Evolutionary conservation across 495 filamentous ascomycete species (phyloP).

Genomic region (Xylaria nigripes): DNA sequence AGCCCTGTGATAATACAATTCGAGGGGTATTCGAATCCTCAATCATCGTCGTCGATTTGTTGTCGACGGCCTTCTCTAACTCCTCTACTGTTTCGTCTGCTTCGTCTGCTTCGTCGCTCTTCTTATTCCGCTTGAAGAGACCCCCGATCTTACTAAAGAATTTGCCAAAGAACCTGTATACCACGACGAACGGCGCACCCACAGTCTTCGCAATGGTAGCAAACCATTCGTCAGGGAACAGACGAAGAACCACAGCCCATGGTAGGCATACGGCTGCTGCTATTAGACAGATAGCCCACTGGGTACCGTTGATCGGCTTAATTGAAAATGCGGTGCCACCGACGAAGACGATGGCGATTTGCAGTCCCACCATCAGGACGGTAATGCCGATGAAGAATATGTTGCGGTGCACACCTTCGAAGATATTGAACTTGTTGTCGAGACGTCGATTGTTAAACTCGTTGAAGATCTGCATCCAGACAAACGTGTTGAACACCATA

Average conservation of each 20-base stretch:
- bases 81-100: background rate
- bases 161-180: slow-evolving; percentile 13
- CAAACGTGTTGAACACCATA: slow-evolving; percentile 83
- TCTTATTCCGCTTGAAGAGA: slow-evolving; percentile 14
- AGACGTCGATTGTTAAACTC: slow-evolving; percentile 61
- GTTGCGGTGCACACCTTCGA: slow-evolving; percentile 74
- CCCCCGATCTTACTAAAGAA: slow-evolving; percentile 3
- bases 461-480: slow-evolving; percentile 96
- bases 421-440: slow-evolving; percentile 84
- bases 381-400: slow-evolving; percentile 79
- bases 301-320: slow-evolving; percentile 48
- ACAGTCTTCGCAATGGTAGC: slow-evolving; percentile 17
- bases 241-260: slow-evolving; percentile 60
- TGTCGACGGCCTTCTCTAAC: background rate
- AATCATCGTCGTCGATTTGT: background rate
- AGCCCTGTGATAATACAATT: slow-evolving; percentile 1
- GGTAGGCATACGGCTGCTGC: slow-evolving; percentile 64
- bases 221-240: slow-evolving; percentile 55
- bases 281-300: slow-evolving; percentile 70
- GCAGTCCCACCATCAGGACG: slow-evolving; percentile 72
- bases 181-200: slow-evolving; percentile 18
- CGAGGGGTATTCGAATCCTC: slow-evolving; percentile 4
- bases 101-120: background rate
- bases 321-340: slow-evolving; percentile 66
- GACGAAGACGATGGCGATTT: slow-evolving; percentile 70